Conservation (phyloP, 441 rosid genomes). For the Bruguiera hainesii region DNA sequence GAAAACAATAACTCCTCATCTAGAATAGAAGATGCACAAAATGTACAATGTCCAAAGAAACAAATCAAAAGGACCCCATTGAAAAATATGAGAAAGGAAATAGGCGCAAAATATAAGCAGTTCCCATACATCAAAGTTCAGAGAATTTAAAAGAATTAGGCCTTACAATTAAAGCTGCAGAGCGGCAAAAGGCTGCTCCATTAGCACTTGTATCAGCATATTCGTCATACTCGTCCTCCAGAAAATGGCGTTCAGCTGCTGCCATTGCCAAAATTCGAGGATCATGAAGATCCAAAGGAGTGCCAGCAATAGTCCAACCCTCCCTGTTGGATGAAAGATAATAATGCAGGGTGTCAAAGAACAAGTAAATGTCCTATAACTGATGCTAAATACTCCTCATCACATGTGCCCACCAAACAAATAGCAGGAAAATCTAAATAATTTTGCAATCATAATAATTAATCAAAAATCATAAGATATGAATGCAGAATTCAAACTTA, state of each 20-base stretch:
- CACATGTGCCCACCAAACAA: background rate
- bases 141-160: background rate
- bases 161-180: constrained; percentile 82
- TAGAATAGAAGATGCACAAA: background rate
- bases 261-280: constrained; percentile 90
- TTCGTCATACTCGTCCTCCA: constrained; percentile 83
- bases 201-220: constrained; percentile 76
- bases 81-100: too few relatives aligned
- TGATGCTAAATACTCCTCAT: too few relatives aligned
- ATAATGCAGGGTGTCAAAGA: background rate
- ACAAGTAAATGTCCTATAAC: too few relatives aligned
- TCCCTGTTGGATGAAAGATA: constrained; percentile 41
- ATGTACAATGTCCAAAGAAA: too few relatives aligned
- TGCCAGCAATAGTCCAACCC: constrained; percentile 86
- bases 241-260: constrained; percentile 78
- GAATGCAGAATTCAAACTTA: constrained; percentile 25
- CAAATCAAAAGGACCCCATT: too few relatives aligned
- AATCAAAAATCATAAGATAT: background rate
- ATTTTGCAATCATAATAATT: too few relatives aligned
- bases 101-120: background rate
- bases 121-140: background rate
- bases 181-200: constrained; percentile 92
- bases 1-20: background rate
- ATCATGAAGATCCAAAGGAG: constrained; percentile 76
- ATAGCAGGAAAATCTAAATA: background rate